Evolutionary conservation across 108 stramenopile genomes (phyloP).

Genomic region (Schizochytrium sp.): DNA sequence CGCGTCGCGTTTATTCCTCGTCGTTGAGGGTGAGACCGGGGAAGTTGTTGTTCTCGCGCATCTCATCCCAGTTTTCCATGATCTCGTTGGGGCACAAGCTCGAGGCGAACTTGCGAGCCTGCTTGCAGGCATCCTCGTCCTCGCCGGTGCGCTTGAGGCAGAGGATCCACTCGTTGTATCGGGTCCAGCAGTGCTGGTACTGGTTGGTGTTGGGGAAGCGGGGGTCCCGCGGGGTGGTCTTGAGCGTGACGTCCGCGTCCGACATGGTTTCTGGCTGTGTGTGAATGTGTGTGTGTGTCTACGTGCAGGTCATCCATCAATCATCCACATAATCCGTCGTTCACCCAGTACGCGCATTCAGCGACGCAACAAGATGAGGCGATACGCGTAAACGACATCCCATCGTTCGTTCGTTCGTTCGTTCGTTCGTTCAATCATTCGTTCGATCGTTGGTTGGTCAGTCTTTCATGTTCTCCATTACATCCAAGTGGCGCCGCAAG

Average conservation of each 20-base stretch:
- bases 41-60: slow-evolving; percentile 58
- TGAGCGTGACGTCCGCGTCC: slow-evolving; percentile 30
- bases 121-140: slow-evolving; percentile 76
- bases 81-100: slow-evolving; percentile 75
- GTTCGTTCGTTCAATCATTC: too few species aligned
- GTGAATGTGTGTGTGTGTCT: too few species aligned
- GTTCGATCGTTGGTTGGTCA: too few species aligned
- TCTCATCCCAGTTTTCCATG: slow-evolving; percentile 79
- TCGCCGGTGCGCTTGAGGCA: slow-evolving; percentile 68
- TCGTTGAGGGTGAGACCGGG: neutral
- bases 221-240: slow-evolving; percentile 76
- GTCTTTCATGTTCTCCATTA: too few species aligned
- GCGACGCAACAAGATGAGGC: too few species aligned
- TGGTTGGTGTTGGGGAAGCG: slow-evolving; percentile 78
- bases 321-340: too few species aligned
- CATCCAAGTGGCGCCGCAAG: too few species aligned
- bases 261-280: too few species aligned
- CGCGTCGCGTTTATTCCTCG: neutral
- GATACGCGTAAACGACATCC: too few species aligned
- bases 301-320: too few species aligned
- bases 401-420: too few species aligned
- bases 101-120: slow-evolving; percentile 53
- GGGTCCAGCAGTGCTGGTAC: slow-evolving; percentile 84
- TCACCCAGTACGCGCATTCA: too few species aligned
- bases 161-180: slow-evolving; percentile 88